Percentiles rank a stretch among this genome's conserved stretches.
Evolutionary conservation across 345 rosid species (phyloP).

Genomic region (Viola odorata): DNA sequence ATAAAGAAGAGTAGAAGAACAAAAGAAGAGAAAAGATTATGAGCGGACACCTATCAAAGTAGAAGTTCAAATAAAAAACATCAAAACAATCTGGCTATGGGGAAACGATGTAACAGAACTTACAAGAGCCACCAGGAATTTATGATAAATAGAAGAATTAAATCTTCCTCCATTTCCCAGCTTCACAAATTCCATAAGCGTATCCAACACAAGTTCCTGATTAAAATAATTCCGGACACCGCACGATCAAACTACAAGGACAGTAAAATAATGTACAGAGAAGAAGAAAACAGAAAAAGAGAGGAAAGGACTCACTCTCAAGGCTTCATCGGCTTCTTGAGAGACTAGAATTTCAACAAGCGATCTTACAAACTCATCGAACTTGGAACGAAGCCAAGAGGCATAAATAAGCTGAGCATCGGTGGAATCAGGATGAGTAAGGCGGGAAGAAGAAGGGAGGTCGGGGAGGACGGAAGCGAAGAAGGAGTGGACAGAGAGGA

Average conservation of each 20-base stretch:
- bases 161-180: constrained; percentile 60
- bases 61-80: background rate
- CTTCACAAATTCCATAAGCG: constrained; percentile 80
- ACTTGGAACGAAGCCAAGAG: constrained; percentile 81
- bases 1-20: background rate
- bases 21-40: background rate
- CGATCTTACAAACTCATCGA: constrained; percentile 57
- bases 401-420: constrained; percentile 52
- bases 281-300: background rate
- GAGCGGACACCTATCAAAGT: background rate
- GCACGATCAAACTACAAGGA: background rate
- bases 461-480: constrained; percentile 72
- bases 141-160: constrained; percentile 64
- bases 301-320: constrained; percentile 36
- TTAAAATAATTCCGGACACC: background rate
- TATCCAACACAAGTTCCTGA: constrained; percentile 74
- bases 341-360: constrained; percentile 45
- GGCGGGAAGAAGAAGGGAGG: constrained; percentile 50
- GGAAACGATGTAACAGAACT: constrained; percentile 14
- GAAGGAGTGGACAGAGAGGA: constrained; percentile 89
- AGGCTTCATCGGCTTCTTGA: constrained; percentile 40
- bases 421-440: background rate
- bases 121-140: constrained; percentile 59
- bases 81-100: background rate
- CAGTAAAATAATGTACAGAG: background rate